These are phyloP conservation scores for Phialophora expanda DNA, from an alignment of 2,329 filamentous ascomycete genomes.

Conservation along the genomic window DNA sequence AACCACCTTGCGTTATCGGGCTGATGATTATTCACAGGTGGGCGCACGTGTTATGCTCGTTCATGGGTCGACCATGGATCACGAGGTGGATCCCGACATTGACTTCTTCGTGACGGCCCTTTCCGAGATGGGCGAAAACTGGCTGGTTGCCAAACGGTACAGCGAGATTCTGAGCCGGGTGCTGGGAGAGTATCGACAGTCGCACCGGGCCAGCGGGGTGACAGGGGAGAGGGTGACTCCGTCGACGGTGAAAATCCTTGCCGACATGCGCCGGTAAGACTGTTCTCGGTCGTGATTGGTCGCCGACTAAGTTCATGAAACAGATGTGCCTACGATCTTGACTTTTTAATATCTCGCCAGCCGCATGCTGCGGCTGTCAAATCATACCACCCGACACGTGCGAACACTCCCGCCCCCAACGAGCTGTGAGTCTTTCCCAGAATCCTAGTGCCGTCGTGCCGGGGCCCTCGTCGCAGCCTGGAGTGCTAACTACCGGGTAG, in stretches of 20 bases:
- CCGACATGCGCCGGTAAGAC: slow-evolving; percentile 89
- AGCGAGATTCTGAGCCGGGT: slow-evolving; percentile 79
- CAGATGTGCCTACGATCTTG: slow-evolving; percentile 64
- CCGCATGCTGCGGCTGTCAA: slow-evolving; percentile 52
- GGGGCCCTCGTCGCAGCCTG: not conserved
- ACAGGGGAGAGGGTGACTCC: slow-evolving; percentile 77
- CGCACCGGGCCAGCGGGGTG: slow-evolving; percentile 63
- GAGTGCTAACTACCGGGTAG: slow-evolving; percentile 9
- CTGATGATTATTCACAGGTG: slow-evolving; percentile 46
- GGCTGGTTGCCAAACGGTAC: slow-evolving; percentile 85
- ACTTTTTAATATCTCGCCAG: slow-evolving; percentile 85
- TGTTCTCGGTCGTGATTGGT: slow-evolving; percentile 45
- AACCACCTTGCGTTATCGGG: not conserved
- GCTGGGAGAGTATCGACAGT: slow-evolving; percentile 82
- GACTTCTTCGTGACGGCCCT: slow-evolving; percentile 81
- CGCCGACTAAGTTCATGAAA: slow-evolving; percentile 27
- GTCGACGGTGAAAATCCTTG: slow-evolving; percentile 81
- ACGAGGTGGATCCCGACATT: slow-evolving; percentile 79
- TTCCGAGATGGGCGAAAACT: slow-evolving; percentile 78
- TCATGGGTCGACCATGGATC: slow-evolving; percentile 86
- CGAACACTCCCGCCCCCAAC: slow-evolving; percentile 74
- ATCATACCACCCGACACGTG: slow-evolving; percentile 56
- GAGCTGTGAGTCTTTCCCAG: slow-evolving; percentile 59
- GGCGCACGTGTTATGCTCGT: slow-evolving; percentile 85
- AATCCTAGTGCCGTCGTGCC: not conserved